phyloP scores from a whole-genome alignment of 768 basidiomycete species.

The Tricholoma hemisulphureum region DNA sequence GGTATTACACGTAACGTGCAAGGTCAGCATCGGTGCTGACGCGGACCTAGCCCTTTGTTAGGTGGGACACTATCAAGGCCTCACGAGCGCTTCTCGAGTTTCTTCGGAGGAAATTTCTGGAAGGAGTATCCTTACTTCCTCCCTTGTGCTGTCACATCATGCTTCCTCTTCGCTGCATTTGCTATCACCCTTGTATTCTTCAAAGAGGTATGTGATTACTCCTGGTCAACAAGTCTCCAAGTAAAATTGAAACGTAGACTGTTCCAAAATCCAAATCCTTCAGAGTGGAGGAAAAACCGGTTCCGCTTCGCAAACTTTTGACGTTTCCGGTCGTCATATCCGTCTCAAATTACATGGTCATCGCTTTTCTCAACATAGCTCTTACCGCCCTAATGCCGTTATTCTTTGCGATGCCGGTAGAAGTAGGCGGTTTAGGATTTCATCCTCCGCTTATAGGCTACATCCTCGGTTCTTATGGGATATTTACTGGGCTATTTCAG shows the following conservation, averaged over 20 bases:
- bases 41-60: conserved; percentile 52
- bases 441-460: conserved; percentile 59
- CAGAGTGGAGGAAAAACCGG: conserved; percentile 21
- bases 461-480: conserved; percentile 45
- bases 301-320: conserved; percentile 39
- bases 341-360: conserved; percentile 61
- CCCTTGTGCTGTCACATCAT: conserved; percentile 47
- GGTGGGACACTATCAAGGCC: conserved; percentile 72
- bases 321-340: conserved; percentile 57
- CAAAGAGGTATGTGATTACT: conserved; percentile 35
- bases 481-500: conserved; percentile 37
- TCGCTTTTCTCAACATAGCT: conserved; percentile 62
- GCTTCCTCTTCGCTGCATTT: conserved; percentile 27
- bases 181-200: conserved; percentile 33
- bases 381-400: conserved; percentile 55
- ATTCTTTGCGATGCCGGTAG: conserved; percentile 65
- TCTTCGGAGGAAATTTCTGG: conserved; percentile 58
- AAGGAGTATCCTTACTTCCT: conserved; percentile 73
- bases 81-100: conserved; percentile 57
- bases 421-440: conserved; percentile 62
- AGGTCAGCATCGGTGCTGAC: not conserved
- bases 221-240: not conserved
- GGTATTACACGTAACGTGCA: conserved; percentile 20
- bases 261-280: conserved; percentile 11
- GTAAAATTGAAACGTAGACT: conserved; percentile 20